Percentiles rank a stretch among this genome's conserved stretches.
Evolutionary conservation across 805 yeast genomes (phyloP).

Genomic region (Pichia phayaonensis): DNA sequence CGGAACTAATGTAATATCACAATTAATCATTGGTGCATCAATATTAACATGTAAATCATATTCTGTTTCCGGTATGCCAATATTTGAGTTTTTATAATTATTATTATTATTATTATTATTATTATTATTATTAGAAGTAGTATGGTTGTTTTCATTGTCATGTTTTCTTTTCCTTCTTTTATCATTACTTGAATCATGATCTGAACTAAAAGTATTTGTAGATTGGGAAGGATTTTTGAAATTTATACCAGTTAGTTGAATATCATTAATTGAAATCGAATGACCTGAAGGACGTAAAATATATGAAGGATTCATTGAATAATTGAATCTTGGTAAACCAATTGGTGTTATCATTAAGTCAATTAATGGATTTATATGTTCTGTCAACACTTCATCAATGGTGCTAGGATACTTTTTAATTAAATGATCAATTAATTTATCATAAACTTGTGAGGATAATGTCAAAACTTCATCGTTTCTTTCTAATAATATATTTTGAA

Average conservation of each 20-base stretch:
- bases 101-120: conserved; percentile 18
- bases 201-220: background rate
- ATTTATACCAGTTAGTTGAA: conserved; percentile 22
- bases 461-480: conserved; percentile 69
- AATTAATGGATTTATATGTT: conserved; percentile 53
- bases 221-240: conserved; percentile 12
- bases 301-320: conserved; percentile 68
- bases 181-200: conserved; percentile 10
- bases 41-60: conserved; percentile 65
- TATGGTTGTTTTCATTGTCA: conserved; percentile 15
- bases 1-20: conserved; percentile 85
- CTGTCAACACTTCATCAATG: conserved; percentile 45
- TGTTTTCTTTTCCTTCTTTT: conserved; percentile 16
- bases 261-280: conserved; percentile 25
- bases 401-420: conserved; percentile 25
- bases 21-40: conserved; percentile 86
- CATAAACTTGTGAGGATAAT: conserved; percentile 57
- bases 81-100: conserved; percentile 2
- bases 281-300: conserved; percentile 77
- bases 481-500: conserved; percentile 83
- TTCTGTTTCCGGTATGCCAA: conserved; percentile 43
- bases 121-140: conserved; percentile 2
- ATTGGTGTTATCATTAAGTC: conserved; percentile 84
- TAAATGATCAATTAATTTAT: conserved; percentile 43
- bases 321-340: conserved; percentile 85